phyloP scores from a whole-genome alignment of 805 yeast species.

The Limtongia smithiae region DNA sequence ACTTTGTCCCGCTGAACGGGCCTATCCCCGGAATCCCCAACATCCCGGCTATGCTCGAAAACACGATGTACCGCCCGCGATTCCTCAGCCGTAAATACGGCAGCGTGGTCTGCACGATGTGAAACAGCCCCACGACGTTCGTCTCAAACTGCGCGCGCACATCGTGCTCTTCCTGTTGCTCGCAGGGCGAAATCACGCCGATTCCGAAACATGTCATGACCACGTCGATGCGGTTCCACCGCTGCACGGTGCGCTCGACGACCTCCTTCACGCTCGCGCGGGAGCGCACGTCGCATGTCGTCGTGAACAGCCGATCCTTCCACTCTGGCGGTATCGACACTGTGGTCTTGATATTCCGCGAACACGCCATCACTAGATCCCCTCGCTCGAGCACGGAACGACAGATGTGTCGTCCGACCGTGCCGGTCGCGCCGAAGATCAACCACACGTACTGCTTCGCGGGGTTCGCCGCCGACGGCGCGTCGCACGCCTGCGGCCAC shows the following conservation, averaged over 20 bases:
- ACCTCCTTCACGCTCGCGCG: conserved; percentile 25
- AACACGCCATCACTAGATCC: conserved; percentile 31
- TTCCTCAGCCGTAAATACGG: conserved; percentile 26
- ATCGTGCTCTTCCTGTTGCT: conserved; percentile 33
- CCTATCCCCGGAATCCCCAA: conserved; percentile 36
- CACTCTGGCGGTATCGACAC: conserved; percentile 21
- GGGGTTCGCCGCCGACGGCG: conserved; percentile 6
- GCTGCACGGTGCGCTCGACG: conserved; percentile 29
- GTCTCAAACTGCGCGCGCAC: conserved; percentile 33
- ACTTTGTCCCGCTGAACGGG: conserved; percentile 34
- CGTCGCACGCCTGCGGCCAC: conserved; percentile 21
- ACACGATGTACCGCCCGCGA: conserved; percentile 26
- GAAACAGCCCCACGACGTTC: conserved; percentile 33
- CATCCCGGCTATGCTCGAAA: conserved; percentile 32
- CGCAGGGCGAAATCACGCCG: conserved; percentile 32
- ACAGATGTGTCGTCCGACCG: conserved; percentile 29
- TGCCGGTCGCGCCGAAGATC: conserved; percentile 34
- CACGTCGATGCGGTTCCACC: conserved; percentile 31
- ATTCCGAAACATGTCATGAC: conserved; percentile 30
- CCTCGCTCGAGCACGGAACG: conserved; percentile 30
- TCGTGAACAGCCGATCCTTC: conserved; percentile 19
- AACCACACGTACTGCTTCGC: conserved; percentile 27
- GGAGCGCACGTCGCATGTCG: conserved; percentile 29
- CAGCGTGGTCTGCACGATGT: conserved; percentile 31
- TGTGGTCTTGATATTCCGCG: conserved; percentile 12